Base-by-base conservation (phyloP, 2,329 filamentous ascomycete genomes). In the Nigrospora osmanthi region DNA sequence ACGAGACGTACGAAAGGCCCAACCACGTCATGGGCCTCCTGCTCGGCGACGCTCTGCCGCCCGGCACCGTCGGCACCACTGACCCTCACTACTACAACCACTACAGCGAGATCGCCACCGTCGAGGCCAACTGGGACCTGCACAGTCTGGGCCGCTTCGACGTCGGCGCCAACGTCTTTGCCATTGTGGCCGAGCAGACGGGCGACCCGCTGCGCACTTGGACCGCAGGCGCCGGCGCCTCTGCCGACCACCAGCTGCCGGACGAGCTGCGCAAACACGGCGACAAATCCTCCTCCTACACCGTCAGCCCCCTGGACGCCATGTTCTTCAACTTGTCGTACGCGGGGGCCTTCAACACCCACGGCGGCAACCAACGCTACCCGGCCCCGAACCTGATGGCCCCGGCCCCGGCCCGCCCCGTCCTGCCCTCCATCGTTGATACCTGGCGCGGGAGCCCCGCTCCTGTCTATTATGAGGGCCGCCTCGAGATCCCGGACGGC, bases 81-180 rank as follows among this genome's bases (percentile, higher is more conserved):
- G 87, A 94, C 62, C 56, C 67, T 54, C 78, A 70, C 58, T 90
- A 79, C 63, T 87, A 87, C 69, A 81, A 82, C 61, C 84, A 87
- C 68, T 87, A 87, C 70, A 83, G 78, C 10, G 71, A 77, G 53
- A 73, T 87, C 50, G 67, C 83, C n/a, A 80, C 82, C 15, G 75
- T 84, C 11, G 66, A 76, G 46, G 80, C 81, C 46, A 88, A 87
- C 71, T 87, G 83, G 82, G 72, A 69, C 50, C 74, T 87, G 10
- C 74, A 78, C 49, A 84, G 81, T 0, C 78, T 88, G 3, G 84
- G 83, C 11, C 80, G 84, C 47, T 87, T 76, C 71, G 84, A 88
- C 55, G 81, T 83, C 14, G 81, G 81, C 42, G 83, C 83, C 57
- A 87, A 87, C 58, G 76, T 87, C n/a, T 82, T 80, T 60, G 55